phyloP scores from a whole-genome alignment of 163 green algal genomes.

The Volvox carteri region DNA sequence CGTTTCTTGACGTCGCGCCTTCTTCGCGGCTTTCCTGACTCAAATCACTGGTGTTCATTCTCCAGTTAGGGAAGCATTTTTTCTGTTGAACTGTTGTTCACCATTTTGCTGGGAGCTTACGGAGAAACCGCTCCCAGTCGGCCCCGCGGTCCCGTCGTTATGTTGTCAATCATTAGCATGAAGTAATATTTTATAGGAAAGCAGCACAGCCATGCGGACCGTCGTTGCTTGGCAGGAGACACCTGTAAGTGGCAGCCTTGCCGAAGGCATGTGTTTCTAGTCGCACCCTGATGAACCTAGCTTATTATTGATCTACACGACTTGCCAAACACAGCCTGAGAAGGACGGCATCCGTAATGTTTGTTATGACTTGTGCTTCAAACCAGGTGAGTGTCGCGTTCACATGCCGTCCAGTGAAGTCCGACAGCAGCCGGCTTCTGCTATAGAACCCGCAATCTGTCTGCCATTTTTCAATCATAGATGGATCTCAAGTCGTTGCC shows the following conservation, averaged over 20 bases:
- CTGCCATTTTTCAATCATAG: constrained; percentile 55
- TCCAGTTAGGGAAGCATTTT: not conserved
- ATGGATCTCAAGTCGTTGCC: constrained; percentile 82
- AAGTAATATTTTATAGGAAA: constrained; percentile 1
- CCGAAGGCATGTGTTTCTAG: not conserved
- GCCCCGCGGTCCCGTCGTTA: not conserved
- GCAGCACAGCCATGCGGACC: constrained; percentile 63
- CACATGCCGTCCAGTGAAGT: constrained; percentile 29
- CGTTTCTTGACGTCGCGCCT: too few species aligned
- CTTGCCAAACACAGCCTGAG: constrained; percentile 73
- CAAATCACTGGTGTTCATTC: too few species aligned
- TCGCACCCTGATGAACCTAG: not conserved
- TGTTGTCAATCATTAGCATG: not conserved
- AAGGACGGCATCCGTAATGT: constrained; percentile 84
- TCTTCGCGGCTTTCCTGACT: not conserved
- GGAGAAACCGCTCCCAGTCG: not conserved
- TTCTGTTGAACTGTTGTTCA: not conserved
- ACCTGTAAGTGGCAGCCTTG: constrained; percentile 57
- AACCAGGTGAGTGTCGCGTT: constrained; percentile 72
- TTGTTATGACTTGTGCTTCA: constrained; percentile 87
- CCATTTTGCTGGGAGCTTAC: not conserved
- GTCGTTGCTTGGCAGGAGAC: constrained; percentile 77
- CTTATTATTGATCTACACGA: not conserved
- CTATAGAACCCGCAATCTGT: not conserved
- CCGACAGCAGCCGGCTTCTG: not conserved